phyloP scores from a whole-genome alignment of 2,329 filamentous ascomycete species.

The Ophiostoma sp. region DNA sequence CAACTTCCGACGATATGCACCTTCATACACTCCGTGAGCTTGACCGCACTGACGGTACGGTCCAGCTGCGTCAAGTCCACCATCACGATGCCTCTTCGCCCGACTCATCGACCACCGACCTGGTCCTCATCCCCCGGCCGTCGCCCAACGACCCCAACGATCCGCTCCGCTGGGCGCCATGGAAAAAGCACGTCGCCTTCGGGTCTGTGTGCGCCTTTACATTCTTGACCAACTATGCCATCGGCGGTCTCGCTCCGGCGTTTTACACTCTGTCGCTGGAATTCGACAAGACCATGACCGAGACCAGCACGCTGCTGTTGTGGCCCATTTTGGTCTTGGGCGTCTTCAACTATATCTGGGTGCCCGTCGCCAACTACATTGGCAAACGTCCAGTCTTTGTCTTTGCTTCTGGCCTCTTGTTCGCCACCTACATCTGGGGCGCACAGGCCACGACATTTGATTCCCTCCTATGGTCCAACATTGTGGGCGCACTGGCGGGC shows the following conservation, averaged over 20 bases:
- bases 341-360: conserved; percentile 52
- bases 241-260: conserved; percentile 47
- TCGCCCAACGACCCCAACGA: conserved; percentile 49
- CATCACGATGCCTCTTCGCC: not conserved
- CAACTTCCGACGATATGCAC: conserved; percentile 14
- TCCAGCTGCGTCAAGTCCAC: conserved; percentile 38
- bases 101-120: conserved; percentile 14
- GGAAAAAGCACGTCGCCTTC: conserved; percentile 48
- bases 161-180: conserved; percentile 47
- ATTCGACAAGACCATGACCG: conserved; percentile 44
- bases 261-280: conserved; percentile 46
- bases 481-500: conserved; percentile 47
- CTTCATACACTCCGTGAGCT: conserved; percentile 35
- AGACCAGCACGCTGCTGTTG: conserved; percentile 47
- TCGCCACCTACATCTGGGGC: conserved; percentile 46
- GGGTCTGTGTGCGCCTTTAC: conserved; percentile 46
- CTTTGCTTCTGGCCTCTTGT: conserved; percentile 43
- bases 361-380: conserved; percentile 47
- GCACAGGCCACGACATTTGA: conserved; percentile 43
- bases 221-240: conserved; percentile 48
- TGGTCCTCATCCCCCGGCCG: conserved; percentile 47
- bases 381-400: conserved; percentile 51
- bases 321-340: conserved; percentile 48
- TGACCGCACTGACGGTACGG: conserved; percentile 47
- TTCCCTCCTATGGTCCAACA: conserved; percentile 47